A percentile compares a stretch with the other conserved stretches of the same genome.
phyloP scores from a whole-genome alignment of 2,329 filamentous ascomycete genomes.

The Arthroderma sp. region DNA sequence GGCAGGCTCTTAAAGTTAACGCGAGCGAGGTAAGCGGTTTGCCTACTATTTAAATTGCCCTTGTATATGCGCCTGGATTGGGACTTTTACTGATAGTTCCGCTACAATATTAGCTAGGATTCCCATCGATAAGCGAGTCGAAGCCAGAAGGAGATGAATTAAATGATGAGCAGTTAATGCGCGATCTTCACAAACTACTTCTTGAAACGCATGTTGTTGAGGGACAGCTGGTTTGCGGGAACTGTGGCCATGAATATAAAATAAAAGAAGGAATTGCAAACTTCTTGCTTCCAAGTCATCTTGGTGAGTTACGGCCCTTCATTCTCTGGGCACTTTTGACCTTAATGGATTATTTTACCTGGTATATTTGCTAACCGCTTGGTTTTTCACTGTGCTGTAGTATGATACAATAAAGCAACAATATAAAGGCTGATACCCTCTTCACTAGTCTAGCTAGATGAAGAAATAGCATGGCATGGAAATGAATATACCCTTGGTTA shows the following conservation, averaged over 20 bases:
- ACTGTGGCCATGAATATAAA: conserved; percentile 86
- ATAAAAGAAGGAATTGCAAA: conserved; percentile 95
- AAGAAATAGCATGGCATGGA: too few species aligned
- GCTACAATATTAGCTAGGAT: conserved; percentile 51
- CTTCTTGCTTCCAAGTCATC: conserved; percentile 83
- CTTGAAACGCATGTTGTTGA: conserved; percentile 82
- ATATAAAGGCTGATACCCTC: too few species aligned
- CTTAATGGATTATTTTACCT: background rate
- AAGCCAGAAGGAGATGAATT: conserved; percentile 52
- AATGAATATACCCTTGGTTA: too few species aligned
- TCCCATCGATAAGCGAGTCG: conserved; percentile 57
- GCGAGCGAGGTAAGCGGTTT: conserved; percentile 47
- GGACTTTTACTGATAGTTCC: background rate
- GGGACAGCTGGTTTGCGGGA: conserved; percentile 79
- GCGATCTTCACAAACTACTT: conserved; percentile 67
- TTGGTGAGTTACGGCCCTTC: conserved; percentile 41
- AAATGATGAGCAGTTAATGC: conserved; percentile 56
- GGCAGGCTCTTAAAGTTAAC: conserved; percentile 64
- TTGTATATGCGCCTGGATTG: background rate
- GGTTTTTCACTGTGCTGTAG: background rate
- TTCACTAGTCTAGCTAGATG: too few species aligned
- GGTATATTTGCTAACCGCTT: background rate
- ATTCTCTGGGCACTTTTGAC: background rate
- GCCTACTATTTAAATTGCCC: background rate
- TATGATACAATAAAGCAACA: too few species aligned